phyloP scores from a whole-genome alignment of 352 stramenopile species.

The Globisporangium spiculum region DNA sequence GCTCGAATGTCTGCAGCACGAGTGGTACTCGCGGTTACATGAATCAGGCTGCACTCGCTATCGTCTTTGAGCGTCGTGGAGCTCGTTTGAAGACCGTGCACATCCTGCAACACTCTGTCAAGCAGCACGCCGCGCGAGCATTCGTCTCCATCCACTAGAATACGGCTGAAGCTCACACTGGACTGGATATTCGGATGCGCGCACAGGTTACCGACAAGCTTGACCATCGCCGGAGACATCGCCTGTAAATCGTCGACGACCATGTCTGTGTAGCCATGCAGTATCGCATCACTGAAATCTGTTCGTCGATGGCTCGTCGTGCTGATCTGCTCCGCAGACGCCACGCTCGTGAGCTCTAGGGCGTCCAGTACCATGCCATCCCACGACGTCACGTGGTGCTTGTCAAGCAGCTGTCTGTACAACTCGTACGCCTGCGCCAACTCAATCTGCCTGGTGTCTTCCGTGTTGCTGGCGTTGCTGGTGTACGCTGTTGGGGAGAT shows the following conservation, averaged over 20 bases:
- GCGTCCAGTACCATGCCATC: slow-evolving; percentile 63
- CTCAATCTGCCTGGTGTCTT: slow-evolving; percentile 22
- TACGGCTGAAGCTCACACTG: slow-evolving; percentile 53
- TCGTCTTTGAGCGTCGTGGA: not conserved
- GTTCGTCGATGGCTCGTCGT: not conserved
- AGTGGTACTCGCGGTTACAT: not conserved
- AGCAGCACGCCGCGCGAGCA: slow-evolving; percentile 38
- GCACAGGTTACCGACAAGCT: slow-evolving; percentile 39
- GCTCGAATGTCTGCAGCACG: slow-evolving; percentile 9
- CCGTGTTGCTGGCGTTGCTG: slow-evolving; percentile 18
- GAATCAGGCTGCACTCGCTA: not conserved
- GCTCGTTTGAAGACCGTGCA: not conserved
- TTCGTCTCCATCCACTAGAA: slow-evolving; percentile 26
- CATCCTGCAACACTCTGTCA: slow-evolving; percentile 26
- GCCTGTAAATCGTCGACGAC: slow-evolving; percentile 68
- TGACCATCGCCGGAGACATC: slow-evolving; percentile 66
- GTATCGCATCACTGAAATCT: slow-evolving; percentile 35
- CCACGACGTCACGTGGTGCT: slow-evolving; percentile 63
- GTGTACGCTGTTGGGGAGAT: slow-evolving; percentile 45
- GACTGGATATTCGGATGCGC: slow-evolving; percentile 40
- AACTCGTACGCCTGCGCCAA: slow-evolving; percentile 46
- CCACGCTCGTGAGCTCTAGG: slow-evolving; percentile 20
- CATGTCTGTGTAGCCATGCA: slow-evolving; percentile 56
- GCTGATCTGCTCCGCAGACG: slow-evolving; percentile 15
- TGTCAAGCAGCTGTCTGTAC: slow-evolving; percentile 51